A percentile compares a stretch with the other conserved stretches of the same genome.
These are phyloP conservation scores for Phyllosticta paracitricarpa DNA, from an alignment of 2,329 filamentous ascomycete genomes.

Conservation along the genomic window DNA sequence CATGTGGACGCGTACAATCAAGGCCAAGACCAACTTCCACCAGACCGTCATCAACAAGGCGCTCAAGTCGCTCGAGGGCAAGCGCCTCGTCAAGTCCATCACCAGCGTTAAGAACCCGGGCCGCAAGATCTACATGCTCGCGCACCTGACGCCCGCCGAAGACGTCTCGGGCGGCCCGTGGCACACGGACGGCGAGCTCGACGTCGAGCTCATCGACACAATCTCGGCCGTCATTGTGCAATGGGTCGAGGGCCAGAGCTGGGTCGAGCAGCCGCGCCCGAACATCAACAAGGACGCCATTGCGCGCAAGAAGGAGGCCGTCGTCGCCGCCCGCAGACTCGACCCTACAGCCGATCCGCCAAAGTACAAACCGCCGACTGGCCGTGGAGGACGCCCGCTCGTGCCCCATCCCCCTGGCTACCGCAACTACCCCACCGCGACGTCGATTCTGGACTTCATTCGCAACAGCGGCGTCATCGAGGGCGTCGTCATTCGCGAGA, in stretches of 20 bases:
- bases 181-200: constrained; percentile 85
- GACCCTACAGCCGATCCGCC: constrained; percentile 19
- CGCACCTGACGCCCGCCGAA: constrained; percentile 72
- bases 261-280: constrained; percentile 45
- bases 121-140: constrained; percentile 94
- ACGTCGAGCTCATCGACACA: constrained; percentile 73
- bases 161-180: constrained; percentile 88
- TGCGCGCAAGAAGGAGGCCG: constrained; percentile 23
- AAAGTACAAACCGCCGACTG: constrained; percentile 14
- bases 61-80: constrained; percentile 73
- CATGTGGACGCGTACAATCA: constrained; percentile 84
- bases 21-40: constrained; percentile 70
- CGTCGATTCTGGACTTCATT: constrained; percentile 66
- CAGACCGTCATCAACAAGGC: constrained; percentile 71
- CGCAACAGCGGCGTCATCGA: constrained; percentile 61
- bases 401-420: constrained; percentile 55
- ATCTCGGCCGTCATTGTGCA: constrained; percentile 65
- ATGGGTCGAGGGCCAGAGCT: constrained; percentile 62
- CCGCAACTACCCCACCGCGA: constrained; percentile 68
- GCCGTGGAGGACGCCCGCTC: constrained; percentile 17
- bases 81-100: constrained; percentile 76
- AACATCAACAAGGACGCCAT: constrained; percentile 15
- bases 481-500: constrained; percentile 46
- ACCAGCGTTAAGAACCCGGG: constrained; percentile 85
- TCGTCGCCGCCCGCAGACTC: constrained; percentile 15